Conservation (phyloP, 495 filamentous ascomycete genomes). For the Aspergillus carlsbadensis region DNA sequence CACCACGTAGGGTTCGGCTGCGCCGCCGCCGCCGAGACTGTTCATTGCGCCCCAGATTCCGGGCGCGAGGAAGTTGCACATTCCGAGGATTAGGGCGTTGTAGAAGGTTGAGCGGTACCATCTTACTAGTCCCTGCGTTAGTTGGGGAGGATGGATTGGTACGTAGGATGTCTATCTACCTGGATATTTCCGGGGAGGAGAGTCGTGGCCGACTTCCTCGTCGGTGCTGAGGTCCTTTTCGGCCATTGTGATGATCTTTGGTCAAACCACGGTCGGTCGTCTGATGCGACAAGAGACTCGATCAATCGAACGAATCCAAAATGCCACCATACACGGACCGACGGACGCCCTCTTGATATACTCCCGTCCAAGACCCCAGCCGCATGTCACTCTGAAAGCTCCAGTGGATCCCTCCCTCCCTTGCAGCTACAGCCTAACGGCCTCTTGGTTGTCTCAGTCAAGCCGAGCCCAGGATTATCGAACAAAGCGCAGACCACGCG, state of each 20-base stretch:
- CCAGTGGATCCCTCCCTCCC: too few relatives aligned
- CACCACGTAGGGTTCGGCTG: constrained; percentile 60
- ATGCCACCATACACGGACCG: too few relatives aligned
- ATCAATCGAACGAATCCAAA: too few relatives aligned
- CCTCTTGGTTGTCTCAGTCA: too few relatives aligned
- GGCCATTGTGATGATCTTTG: background rate
- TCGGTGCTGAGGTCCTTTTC: constrained; percentile 26
- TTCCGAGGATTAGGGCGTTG: constrained; percentile 61
- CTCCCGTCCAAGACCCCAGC: too few relatives aligned
- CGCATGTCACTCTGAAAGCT: too few relatives aligned
- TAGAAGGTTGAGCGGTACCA: constrained; percentile 65
- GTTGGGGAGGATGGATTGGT: background rate
- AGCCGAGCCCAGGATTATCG: too few relatives aligned
- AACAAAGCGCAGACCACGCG: background rate
- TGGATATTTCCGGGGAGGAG: constrained; percentile 12
- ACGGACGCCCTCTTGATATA: too few relatives aligned
- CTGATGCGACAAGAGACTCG: too few relatives aligned
- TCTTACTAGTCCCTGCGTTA: constrained; percentile 45
- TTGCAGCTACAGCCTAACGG: too few relatives aligned
- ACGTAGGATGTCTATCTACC: constrained; percentile 17
- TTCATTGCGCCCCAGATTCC: constrained; percentile 73
- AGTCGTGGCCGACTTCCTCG: constrained; percentile 17
- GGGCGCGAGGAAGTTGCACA: constrained; percentile 63
- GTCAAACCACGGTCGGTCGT: too few relatives aligned
- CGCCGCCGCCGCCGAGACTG: constrained; percentile 64